phyloP scores from a whole-genome alignment of 257 asterid species.

The Nicotiana paniculata region DNA sequence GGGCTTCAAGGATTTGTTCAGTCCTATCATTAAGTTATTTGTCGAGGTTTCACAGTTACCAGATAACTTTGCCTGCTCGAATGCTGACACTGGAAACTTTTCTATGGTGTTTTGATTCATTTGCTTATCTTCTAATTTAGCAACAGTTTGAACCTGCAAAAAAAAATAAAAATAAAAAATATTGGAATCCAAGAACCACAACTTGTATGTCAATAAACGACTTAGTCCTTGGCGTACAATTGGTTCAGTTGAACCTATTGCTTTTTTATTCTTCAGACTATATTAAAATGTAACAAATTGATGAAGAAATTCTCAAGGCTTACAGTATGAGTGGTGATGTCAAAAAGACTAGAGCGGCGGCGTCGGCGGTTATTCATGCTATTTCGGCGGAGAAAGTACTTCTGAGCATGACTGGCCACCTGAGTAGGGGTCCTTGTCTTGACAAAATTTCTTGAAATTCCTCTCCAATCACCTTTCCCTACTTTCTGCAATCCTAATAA shows the following conservation, averaged over 20 bases:
- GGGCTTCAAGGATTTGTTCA: slow-evolving; percentile 48
- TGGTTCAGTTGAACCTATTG: neutral
- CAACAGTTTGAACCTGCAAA: slow-evolving; percentile 28
- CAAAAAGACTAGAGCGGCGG: slow-evolving; percentile 95
- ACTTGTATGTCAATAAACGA: neutral
- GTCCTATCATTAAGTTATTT: slow-evolving; percentile 28
- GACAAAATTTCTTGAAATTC: slow-evolving; percentile 88
- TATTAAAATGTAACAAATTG: no score
- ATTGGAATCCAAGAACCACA: slow-evolving; percentile 9
- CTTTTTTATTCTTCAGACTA: no score
- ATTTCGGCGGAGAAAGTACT: slow-evolving; percentile 83
- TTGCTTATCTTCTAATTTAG: slow-evolving; percentile 25
- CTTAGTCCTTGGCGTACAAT: neutral
- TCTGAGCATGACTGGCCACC: slow-evolving; percentile 99
- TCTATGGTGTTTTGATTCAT: slow-evolving; percentile 27
- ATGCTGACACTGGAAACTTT: slow-evolving; percentile 30
- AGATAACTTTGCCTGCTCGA: slow-evolving; percentile 24
- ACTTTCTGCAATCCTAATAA: slow-evolving; percentile 81
- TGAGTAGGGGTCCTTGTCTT: slow-evolving; percentile 94
- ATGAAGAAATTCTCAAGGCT: neutral
- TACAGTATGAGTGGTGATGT: slow-evolving; percentile 82
- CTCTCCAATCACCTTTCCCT: slow-evolving; percentile 99
- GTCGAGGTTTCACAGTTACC: slow-evolving; percentile 19
- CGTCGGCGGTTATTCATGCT: slow-evolving; percentile 63
- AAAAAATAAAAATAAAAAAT: slow-evolving; percentile 27